A percentile compares a stretch with the other conserved stretches of the same genome.
These are phyloP conservation scores for Calonectria hawksworthii DNA, from an alignment of 2,329 filamentous ascomycete species.

Conservation along the genomic window DNA sequence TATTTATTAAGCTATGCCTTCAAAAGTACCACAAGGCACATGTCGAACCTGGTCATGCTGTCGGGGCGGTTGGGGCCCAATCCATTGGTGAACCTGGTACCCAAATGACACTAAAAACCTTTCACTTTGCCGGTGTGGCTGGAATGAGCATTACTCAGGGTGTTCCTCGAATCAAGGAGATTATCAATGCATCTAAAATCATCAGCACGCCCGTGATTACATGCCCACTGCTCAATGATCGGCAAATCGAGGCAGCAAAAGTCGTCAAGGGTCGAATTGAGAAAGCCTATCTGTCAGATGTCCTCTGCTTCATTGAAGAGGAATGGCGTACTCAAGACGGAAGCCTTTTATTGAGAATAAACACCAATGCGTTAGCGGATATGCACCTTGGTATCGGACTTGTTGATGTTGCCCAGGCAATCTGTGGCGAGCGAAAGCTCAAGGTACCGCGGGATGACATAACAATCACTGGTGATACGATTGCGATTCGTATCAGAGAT, in stretches of 20 bases:
- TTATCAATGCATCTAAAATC: constrained; percentile 95
- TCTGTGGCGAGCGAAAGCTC: constrained; percentile 85
- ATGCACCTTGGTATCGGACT: constrained; percentile 86
- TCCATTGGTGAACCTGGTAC: constrained; percentile 98
- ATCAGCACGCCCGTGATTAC: constrained; percentile 96
- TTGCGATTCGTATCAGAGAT: constrained; percentile 80
- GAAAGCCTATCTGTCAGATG: constrained; percentile 90
- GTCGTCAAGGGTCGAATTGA: constrained; percentile 95
- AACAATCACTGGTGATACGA: constrained; percentile 69
- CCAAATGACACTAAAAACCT: constrained; percentile 99
- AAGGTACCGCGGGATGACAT: constrained; percentile 79
- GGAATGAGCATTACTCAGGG: constrained; percentile 99
- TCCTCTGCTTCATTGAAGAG: constrained; percentile 86
- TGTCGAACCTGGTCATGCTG: constrained; percentile 94
- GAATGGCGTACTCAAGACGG: constrained; percentile 85
- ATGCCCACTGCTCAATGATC: constrained; percentile 84
- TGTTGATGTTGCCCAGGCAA: constrained; percentile 80
- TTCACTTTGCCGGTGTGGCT: constrained; percentile 99
- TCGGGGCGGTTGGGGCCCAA: constrained; percentile 95
- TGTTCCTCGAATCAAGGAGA: constrained; percentile 99
- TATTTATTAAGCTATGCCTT: constrained; percentile 86
- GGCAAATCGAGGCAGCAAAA: constrained; percentile 83
- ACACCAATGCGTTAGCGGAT: constrained; percentile 81
- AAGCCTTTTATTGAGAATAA: constrained; percentile 85
- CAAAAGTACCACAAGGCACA: constrained; percentile 92